Percentiles rank a stretch among this genome's conserved stretches.
These are phyloP conservation scores for Lolium multiflorum DNA, from an alignment of 176 grass and related monocot species.

Conservation along the genomic window DNA sequence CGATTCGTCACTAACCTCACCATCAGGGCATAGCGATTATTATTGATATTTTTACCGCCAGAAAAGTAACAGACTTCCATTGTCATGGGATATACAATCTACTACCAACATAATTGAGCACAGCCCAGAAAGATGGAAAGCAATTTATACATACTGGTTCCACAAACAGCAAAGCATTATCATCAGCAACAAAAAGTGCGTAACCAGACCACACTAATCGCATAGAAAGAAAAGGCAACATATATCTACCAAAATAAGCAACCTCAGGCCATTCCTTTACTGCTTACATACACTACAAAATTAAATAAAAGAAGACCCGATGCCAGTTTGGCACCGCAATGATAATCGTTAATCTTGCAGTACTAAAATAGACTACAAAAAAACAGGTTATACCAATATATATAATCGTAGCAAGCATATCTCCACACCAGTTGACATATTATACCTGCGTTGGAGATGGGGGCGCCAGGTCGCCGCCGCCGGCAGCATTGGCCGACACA, in stretches of 20 bases:
- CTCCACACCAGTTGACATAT: background rate
- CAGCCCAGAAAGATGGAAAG: slow-evolving; percentile 4
- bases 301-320: background rate
- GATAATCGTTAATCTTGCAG: background rate
- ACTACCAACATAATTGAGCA: background rate
- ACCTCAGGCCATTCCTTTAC: background rate
- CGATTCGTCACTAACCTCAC: background rate
- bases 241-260: background rate
- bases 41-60: background rate
- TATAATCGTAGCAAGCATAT: background rate
- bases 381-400: background rate
- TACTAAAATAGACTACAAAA: background rate
- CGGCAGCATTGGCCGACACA: slow-evolving; percentile 43
- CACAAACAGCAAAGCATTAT: slow-evolving; percentile 5
- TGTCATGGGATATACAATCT: background rate
- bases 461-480: background rate
- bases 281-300: background rate
- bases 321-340: background rate
- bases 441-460: slow-evolving; percentile 48
- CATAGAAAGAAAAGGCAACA: background rate
- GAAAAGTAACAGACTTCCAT: slow-evolving; percentile 11
- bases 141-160: background rate
- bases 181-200: background rate
- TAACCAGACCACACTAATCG: background rate
- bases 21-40: background rate